Evolutionary conservation across 2,329 filamentous ascomycete genomes (phyloP).

Genomic region (Aspergillus sp.): DNA sequence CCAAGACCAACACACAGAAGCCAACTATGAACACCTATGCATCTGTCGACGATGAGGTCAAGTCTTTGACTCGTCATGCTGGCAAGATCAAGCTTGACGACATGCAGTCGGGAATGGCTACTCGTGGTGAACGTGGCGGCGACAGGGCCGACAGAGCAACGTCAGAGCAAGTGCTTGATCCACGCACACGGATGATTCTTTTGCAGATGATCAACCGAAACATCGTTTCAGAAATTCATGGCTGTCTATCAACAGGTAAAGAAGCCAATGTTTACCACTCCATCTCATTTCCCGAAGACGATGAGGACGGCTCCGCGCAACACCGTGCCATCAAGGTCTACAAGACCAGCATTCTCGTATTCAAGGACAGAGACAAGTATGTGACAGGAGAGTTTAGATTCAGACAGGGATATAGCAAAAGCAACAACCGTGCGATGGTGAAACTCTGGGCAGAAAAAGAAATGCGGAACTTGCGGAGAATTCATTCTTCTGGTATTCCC

Average conservation of each 20-base stretch:
- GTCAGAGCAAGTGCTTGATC: constrained; percentile 89
- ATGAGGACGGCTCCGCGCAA: constrained; percentile 47
- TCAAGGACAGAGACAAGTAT: constrained; percentile 96
- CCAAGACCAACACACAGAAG: constrained; percentile 72
- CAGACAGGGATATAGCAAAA: constrained; percentile 85
- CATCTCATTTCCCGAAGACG: constrained; percentile 56
- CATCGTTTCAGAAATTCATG: constrained; percentile 85
- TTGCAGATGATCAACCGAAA: constrained; percentile 93
- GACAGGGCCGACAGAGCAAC: constrained; percentile 93
- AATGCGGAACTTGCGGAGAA: constrained; percentile 84
- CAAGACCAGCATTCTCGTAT: constrained; percentile 95
- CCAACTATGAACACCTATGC: constrained; percentile 74
- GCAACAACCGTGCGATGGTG: constrained; percentile 93
- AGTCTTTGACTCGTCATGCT: constrained; percentile 77
- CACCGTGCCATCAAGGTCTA: constrained; percentile 97
- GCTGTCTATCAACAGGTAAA: constrained; percentile 92
- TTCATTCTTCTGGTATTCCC: constrained; percentile 78
- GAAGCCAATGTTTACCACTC: constrained; percentile 98
- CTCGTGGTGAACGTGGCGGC: constrained; percentile 40
- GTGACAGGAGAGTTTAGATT: constrained; percentile 93
- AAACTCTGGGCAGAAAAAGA: constrained; percentile 99
- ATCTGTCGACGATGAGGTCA: constrained; percentile 81
- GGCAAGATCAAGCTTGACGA: constrained; percentile 77
- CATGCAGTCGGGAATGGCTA: constrained; percentile 48
- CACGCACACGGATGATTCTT: constrained; percentile 89